Evolutionary conservation across 225 moss, liverwort and hornwort genomes (phyloP).

Genomic region (Sphagnum contortum): DNA sequence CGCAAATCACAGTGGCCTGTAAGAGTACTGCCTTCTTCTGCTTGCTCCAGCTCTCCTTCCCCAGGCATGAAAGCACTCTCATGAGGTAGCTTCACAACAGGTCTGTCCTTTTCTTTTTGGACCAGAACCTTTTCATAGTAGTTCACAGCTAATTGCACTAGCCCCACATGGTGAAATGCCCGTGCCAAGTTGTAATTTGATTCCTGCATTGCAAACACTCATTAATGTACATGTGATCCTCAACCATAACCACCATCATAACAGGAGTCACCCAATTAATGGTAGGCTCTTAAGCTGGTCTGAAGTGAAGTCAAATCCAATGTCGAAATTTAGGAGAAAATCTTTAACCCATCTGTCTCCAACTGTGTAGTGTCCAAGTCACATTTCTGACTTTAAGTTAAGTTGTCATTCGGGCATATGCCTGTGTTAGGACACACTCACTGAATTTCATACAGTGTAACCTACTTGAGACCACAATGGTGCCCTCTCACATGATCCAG

Average conservation of each 20-base stretch:
- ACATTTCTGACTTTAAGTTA: no score
- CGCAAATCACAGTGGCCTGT: slow-evolving; percentile 75
- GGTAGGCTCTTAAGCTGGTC: no score
- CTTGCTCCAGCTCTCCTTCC: slow-evolving; percentile 8
- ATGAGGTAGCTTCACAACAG: slow-evolving; percentile 52
- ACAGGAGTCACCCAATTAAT: no score
- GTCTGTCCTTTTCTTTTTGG: slow-evolving; percentile 55
- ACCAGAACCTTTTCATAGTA: slow-evolving; percentile 87
- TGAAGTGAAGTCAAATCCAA: no score
- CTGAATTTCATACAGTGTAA: no score
- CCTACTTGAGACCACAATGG: no score
- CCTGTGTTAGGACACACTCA: no score
- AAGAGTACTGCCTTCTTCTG: slow-evolving; percentile 4
- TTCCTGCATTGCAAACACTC: slow-evolving; percentile 37
- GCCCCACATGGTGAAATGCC: slow-evolving; percentile 90
- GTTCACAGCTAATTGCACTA: slow-evolving; percentile 73
- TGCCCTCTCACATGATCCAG: no score
- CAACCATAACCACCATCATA: not conserved
- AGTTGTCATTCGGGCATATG: no score
- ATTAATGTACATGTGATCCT: not conserved
- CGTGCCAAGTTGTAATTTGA: slow-evolving; percentile 89
- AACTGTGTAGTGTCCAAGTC: no score
- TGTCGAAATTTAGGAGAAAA: no score
- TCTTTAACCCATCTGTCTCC: no score
- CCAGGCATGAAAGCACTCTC: slow-evolving; percentile 43